Evolutionary conservation across 2,329 filamentous ascomycete genomes (phyloP), one percentile per base, ranked within the genome.

Genomic region (Ceratocystis colombiana): DNA sequence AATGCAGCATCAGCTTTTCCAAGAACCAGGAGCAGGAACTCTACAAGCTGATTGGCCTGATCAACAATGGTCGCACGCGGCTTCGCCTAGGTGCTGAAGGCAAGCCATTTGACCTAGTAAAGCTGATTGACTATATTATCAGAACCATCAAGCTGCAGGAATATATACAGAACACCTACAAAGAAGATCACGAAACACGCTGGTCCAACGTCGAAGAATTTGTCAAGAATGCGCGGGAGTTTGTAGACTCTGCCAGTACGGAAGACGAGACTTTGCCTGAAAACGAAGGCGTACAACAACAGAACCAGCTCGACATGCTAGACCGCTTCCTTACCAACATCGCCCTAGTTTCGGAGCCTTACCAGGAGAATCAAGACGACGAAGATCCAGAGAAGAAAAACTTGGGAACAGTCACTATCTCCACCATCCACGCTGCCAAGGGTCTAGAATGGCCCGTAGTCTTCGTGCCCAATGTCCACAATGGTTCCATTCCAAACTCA

Each of bases 401-500:
- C 17, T 4, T 61, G 7, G 66, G 66, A 3, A 80, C 89, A 70
- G 84, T 97, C 22, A 96, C 92, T 0, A 90, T 99, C 28, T 96
- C 91, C 5, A 99, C 93, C 0, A 96, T 99, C 10, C 93, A 99
- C 73, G 91, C 92, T 0, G 90, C 93, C 2, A 99, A 99, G 75
- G 93, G 93, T 2, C 80, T 99, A 0, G 93, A 99, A 74, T 99
- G 94, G 94, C 93, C 93, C 0, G 82, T 96, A 1, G 90, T 97
- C 0, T 97, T 97, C 74, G 86, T 97, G 17, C 92, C 94, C 5
- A 89, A 89, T 1, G 88, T 90, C 30, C 96, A 96, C 73, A 85
- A 91, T 61, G 94, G 93, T 0, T 93, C 88, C 1, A 95, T 97
- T 68, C 93, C 93, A 3, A 93, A 97, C 74, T 88, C 87, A 1